Conservation (phyloP, 2,329 filamentous ascomycete genomes). For the Fusarium odoratissimum region DNA sequence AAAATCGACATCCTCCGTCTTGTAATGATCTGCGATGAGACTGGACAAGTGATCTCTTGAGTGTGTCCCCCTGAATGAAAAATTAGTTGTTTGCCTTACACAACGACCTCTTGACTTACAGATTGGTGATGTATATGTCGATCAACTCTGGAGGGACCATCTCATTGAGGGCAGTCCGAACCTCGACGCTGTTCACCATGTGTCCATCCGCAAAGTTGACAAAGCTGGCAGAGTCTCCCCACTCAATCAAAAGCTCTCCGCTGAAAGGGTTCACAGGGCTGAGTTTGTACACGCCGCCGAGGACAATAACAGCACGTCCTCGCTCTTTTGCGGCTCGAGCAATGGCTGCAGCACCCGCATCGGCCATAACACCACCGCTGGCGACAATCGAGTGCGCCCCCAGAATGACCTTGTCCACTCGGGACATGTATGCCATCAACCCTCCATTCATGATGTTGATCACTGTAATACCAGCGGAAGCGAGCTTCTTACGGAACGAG, state of each 20-base stretch:
- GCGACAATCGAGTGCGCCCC: conserved; percentile 88
- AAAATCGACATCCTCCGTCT: conserved; percentile 76
- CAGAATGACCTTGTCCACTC: conserved; percentile 94
- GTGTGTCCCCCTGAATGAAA: conserved; percentile 67
- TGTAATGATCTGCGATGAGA: conserved; percentile 81
- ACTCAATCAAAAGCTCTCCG: conserved; percentile 84
- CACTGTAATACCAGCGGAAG: conserved; percentile 80
- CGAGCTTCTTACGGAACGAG: conserved; percentile 80
- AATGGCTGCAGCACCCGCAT: conserved; percentile 84
- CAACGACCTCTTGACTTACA: conserved; percentile 55
- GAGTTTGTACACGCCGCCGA: conserved; percentile 93
- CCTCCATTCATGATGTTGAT: conserved; percentile 87
- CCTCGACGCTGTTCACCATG: conserved; percentile 80
- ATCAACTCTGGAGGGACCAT: conserved; percentile 82
- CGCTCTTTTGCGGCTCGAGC: conserved; percentile 86
- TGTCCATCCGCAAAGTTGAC: conserved; percentile 82
- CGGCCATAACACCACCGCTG: conserved; percentile 86
- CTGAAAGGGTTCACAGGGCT: conserved; percentile 90
- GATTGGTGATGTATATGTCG: conserved; percentile 86
- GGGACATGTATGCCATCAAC: conserved; percentile 92
- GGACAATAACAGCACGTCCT: conserved; percentile 85
- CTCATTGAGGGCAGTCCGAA: conserved; percentile 84
- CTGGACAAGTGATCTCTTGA: conserved; percentile 78
- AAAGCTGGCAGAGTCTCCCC: conserved; percentile 82
- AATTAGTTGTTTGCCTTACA: background rate